Conservation (phyloP, 2,329 filamentous ascomycete genomes). For the Fusarium euwallaceae region DNA sequence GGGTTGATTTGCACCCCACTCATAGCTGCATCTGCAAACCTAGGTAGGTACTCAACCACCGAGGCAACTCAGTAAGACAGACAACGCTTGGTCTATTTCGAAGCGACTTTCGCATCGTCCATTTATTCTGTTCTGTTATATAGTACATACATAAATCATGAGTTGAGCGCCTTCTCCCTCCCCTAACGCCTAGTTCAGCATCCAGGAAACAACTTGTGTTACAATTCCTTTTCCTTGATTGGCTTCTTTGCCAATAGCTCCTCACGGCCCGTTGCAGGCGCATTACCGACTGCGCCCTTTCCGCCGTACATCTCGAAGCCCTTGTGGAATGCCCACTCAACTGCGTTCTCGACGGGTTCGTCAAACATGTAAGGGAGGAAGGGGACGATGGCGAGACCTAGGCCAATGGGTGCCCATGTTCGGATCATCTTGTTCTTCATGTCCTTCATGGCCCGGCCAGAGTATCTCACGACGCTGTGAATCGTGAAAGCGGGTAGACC, state of each 20-base stretch:
- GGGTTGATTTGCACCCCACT: slow-evolving; percentile 30
- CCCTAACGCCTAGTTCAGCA: slow-evolving; percentile 26
- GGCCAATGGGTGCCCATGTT: slow-evolving; percentile 91
- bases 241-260: slow-evolving; percentile 56
- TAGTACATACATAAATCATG: slow-evolving; percentile 27
- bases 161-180: slow-evolving; percentile 41
- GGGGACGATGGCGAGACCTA: slow-evolving; percentile 82
- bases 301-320: slow-evolving; percentile 82
- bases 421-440: slow-evolving; percentile 80
- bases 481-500: slow-evolving; percentile 94
- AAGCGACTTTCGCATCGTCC: background rate
- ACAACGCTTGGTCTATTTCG: background rate
- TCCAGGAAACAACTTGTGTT: slow-evolving; percentile 31
- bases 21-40: background rate
- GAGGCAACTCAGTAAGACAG: background rate
- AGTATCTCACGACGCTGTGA: slow-evolving; percentile 92
- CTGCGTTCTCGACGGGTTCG: slow-evolving; percentile 89
- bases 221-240: slow-evolving; percentile 61
- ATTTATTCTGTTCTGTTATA: background rate
- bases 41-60: background rate
- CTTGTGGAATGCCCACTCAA: slow-evolving; percentile 91
- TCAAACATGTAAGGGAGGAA: slow-evolving; percentile 89
- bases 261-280: slow-evolving; percentile 66
- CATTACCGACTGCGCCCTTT: slow-evolving; percentile 65
- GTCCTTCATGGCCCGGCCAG: slow-evolving; percentile 86